These are phyloP conservation scores for Colletotrichum phormii DNA, from an alignment of 2,329 filamentous ascomycete genomes.

Conservation along the genomic window DNA sequence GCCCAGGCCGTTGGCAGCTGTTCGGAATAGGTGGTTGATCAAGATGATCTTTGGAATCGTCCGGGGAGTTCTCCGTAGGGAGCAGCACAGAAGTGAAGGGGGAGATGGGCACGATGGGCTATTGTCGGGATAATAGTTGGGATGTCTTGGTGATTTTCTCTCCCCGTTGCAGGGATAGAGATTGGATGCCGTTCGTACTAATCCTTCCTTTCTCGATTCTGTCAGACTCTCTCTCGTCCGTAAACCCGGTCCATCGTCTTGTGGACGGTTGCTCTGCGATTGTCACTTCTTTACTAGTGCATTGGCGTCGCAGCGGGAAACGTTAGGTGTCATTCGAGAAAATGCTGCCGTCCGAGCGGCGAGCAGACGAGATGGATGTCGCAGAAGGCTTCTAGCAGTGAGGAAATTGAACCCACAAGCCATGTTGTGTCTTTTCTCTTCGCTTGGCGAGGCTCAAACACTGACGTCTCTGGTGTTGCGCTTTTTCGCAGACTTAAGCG, in stretches of 20 bases:
- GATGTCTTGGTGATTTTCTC: slow-evolving; percentile 17
- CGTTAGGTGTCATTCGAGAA: slow-evolving; percentile 2
- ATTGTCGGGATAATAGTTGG: slow-evolving; percentile 1
- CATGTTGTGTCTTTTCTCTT: background rate
- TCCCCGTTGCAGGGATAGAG: slow-evolving; percentile 14
- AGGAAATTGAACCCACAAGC: background rate
- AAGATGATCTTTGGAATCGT: slow-evolving; percentile 26
- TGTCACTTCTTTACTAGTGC: slow-evolving; percentile 2
- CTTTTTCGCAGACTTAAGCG: background rate
- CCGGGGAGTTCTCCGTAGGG: slow-evolving; percentile 9
- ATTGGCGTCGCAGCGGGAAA: slow-evolving; percentile 17
- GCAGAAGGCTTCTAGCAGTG: background rate
- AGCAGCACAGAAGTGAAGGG: background rate
- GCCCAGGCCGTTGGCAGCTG: background rate
- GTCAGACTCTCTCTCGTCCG: background rate
- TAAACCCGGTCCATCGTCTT: background rate
- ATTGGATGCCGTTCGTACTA: slow-evolving; percentile 1
- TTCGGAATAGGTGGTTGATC: slow-evolving; percentile 16
- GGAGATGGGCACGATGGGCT: background rate
- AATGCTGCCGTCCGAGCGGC: slow-evolving; percentile 15
- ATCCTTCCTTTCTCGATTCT: background rate
- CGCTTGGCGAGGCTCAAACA: slow-evolving; percentile 28
- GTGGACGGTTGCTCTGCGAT: background rate
- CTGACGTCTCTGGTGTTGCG: slow-evolving; percentile 21
- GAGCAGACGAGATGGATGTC: background rate